Evolutionary conservation across 306 rosid species (phyloP).

Genomic region (Parietaria judaica): DNA sequence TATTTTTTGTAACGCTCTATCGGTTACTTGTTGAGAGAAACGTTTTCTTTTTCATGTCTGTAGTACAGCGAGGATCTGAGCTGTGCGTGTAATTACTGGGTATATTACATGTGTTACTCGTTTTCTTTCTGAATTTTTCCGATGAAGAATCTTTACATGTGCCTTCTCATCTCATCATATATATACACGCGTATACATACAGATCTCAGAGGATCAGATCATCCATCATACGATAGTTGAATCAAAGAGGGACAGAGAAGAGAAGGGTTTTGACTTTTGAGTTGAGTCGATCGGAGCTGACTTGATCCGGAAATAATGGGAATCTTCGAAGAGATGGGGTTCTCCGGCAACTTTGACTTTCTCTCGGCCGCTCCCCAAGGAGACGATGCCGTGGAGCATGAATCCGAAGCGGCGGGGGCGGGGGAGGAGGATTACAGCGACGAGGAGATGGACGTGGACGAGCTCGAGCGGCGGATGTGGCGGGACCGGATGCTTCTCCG

Average conservation of each 20-base stretch:
- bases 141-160: background rate
- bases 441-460: constrained; percentile 44
- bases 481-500: constrained; percentile 32
- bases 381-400: constrained; percentile 22
- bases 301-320: constrained; percentile 16
- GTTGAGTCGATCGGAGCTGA: background rate
- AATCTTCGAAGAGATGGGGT: constrained; percentile 41
- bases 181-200: constrained; percentile 3
- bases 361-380: constrained; percentile 24
- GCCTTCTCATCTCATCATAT: background rate
- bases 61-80: background rate
- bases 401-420: constrained; percentile 17
- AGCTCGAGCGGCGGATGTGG: constrained; percentile 57
- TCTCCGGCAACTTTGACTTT: constrained; percentile 31
- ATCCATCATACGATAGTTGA: too few relatives aligned
- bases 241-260: background rate
- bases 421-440: constrained; percentile 49
- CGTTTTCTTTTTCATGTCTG: background rate
- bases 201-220: constrained; percentile 4
- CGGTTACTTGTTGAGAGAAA: background rate
- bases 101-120: background rate
- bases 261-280: background rate
- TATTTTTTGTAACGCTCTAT: background rate
- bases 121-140: background rate
- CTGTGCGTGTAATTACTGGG: background rate